A percentile compares a stretch with the other conserved stretches of the same genome.
These are phyloP conservation scores for Elaeagnus macrophylla DNA, from an alignment of 306 rosid genomes.

Conservation along the genomic window DNA sequence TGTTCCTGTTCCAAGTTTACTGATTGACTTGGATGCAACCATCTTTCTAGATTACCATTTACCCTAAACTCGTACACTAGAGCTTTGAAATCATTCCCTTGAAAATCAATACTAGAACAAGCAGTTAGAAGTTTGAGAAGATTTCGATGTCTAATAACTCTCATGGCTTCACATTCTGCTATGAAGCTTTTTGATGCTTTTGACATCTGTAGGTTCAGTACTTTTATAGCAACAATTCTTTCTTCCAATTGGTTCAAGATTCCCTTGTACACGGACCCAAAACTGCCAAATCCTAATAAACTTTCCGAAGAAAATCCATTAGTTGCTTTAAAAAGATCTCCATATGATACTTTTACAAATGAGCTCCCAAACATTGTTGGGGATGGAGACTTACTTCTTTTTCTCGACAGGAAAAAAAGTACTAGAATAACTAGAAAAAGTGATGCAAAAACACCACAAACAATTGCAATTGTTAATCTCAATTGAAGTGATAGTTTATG, in stretches of 20 bases:
- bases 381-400: not conserved
- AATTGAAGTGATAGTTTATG: not conserved
- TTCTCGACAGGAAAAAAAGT: not conserved
- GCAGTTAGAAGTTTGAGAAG: constrained; percentile 14
- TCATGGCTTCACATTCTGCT: constrained; percentile 1
- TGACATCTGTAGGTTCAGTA: constrained; percentile 14
- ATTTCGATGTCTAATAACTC: constrained; percentile 17
- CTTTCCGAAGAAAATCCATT: constrained; percentile 19
- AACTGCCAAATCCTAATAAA: constrained; percentile 25
- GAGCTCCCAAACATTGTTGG: constrained; percentile 1
- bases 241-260: not conserved
- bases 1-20: not conserved
- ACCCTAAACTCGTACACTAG: constrained; percentile 6
- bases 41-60: constrained; percentile 8
- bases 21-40: not conserved
- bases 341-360: constrained; percentile 18
- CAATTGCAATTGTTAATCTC: constrained; percentile 2
- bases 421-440: not conserved
- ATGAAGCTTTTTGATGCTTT: constrained; percentile 10
- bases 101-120: constrained; percentile 16
- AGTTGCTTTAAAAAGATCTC: constrained; percentile 21
- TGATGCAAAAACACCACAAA: constrained; percentile 4
- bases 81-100: constrained; percentile 11
- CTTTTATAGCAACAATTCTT: constrained; percentile 20
- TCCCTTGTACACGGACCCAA: constrained; percentile 28